phyloP scores from a whole-genome alignment of 2,329 filamentous ascomycete genomes.

The Cladosporium sp. region DNA sequence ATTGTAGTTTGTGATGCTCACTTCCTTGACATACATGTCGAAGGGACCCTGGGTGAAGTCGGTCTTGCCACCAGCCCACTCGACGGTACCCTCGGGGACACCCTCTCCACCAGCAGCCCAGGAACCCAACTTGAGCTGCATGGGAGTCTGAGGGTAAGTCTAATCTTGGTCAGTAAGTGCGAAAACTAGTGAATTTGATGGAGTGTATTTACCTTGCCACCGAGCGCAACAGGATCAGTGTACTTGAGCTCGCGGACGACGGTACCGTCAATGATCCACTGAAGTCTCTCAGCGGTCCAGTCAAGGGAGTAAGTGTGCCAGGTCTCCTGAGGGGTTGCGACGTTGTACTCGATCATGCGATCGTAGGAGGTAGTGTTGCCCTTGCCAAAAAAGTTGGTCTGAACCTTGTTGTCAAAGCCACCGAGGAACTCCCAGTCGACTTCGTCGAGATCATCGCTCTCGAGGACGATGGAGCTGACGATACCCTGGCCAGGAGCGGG shows the following conservation, averaged over 20 bases:
- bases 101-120: conserved; percentile 52
- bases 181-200: conserved; percentile 55
- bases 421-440: conserved; percentile 84
- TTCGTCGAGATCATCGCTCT: conserved; percentile 81
- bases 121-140: conserved; percentile 60
- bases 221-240: conserved; percentile 58
- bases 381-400: conserved; percentile 77
- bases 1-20: conserved; percentile 55
- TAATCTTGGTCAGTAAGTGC: conserved; percentile 51
- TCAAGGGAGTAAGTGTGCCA: conserved; percentile 70
- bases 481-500: conserved; percentile 62
- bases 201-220: conserved; percentile 49
- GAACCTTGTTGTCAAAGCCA: conserved; percentile 59
- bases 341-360: conserved; percentile 63
- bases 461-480: conserved; percentile 76
- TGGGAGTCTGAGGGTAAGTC: conserved; percentile 79
- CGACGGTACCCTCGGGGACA: conserved; percentile 57
- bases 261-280: conserved; percentile 69
- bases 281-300: conserved; percentile 67
- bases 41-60: conserved; percentile 51
- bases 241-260: conserved; percentile 68
- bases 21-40: conserved; percentile 53
- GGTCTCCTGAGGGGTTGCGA: conserved; percentile 58
- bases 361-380: conserved; percentile 70
- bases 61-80: conserved; percentile 65